Percentiles rank a stretch among this genome's conserved stretches.
Evolutionary conservation across 345 rosid genomes (phyloP).

Genomic region (Salix suchowensis): DNA sequence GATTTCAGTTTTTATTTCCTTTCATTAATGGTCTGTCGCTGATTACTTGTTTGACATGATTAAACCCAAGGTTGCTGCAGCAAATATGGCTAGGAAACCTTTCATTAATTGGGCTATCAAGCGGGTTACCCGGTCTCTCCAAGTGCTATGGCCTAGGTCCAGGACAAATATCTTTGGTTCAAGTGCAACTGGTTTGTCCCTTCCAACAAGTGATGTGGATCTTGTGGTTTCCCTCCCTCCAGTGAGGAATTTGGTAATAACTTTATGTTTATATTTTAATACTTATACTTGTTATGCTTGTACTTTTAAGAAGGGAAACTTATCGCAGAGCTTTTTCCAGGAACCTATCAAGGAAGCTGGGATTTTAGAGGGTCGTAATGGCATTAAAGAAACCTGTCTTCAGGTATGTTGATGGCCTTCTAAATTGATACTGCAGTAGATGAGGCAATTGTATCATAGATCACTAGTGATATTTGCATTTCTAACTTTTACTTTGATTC

Average conservation of each 20-base stretch:
- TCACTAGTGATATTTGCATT: conserved; percentile 5
- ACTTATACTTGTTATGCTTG: conserved; percentile 11
- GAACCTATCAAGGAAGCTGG: conserved; percentile 99
- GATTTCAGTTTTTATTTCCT: conserved; percentile 3
- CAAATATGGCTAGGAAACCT: conserved; percentile 76
- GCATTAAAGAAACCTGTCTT: conserved; percentile 97
- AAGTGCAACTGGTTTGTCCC: conserved; percentile 89
- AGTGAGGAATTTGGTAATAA: conserved; percentile 87
- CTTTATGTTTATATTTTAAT: conserved; percentile 3
- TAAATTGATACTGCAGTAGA: not conserved
- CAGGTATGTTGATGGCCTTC: conserved; percentile 49
- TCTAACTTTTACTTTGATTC: not conserved
- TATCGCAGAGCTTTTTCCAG: conserved; percentile 34
- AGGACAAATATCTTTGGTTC: conserved; percentile 91
- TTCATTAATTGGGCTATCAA: conserved; percentile 92
- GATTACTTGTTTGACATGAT: conserved; percentile 23
- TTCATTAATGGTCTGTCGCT: not conserved
- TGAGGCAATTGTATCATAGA: conserved; percentile 4
- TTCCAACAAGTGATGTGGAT: conserved; percentile 97
- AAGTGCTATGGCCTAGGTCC: conserved; percentile 96
- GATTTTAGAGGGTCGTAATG: conserved; percentile 98
- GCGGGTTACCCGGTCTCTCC: conserved; percentile 92
- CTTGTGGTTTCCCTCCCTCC: conserved; percentile 98
- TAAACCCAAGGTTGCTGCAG: conserved; percentile 65
- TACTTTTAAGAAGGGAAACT: conserved; percentile 24